phyloP scores from a whole-genome alignment of 202 grass and related monocot genomes.

The Dendrocalamus latiflorus region DNA sequence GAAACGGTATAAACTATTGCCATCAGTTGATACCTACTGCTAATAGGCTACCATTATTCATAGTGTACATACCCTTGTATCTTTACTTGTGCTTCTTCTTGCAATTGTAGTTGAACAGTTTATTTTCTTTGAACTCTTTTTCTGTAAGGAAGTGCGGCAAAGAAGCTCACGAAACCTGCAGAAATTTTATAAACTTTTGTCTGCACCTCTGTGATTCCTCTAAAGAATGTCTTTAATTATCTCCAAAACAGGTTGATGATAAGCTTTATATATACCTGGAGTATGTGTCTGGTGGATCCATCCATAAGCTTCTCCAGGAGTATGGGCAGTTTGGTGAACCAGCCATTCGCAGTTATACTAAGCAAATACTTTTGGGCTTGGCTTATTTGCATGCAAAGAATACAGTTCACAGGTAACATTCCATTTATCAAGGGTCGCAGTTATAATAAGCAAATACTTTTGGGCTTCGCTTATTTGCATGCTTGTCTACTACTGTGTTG shows the following conservation, averaged over 20 bases:
- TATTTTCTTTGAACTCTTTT: not conserved
- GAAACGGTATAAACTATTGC: slow-evolving; percentile 68
- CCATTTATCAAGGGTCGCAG: slow-evolving; percentile 30
- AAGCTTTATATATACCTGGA: slow-evolving; percentile 97
- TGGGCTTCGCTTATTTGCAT: slow-evolving; percentile 77
- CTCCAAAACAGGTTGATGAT: slow-evolving; percentile 66
- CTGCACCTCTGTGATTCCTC: slow-evolving; percentile 13
- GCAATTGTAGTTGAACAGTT: slow-evolving; percentile 2
- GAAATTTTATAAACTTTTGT: slow-evolving; percentile 5
- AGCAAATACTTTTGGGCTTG: slow-evolving; percentile 93
- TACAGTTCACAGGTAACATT: slow-evolving; percentile 85
- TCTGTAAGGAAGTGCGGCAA: not conserved
- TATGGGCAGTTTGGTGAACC: slow-evolving; percentile 92
- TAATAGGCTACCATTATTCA: not conserved
- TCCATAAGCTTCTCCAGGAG: slow-evolving; percentile 97
- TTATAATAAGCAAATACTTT: slow-evolving; percentile 77
- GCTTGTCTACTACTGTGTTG: not conserved
- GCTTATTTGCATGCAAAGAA: slow-evolving; percentile 95
- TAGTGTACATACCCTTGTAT: not conserved
- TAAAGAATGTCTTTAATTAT: slow-evolving; percentile 8
- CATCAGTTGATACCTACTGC: slow-evolving; percentile 12
- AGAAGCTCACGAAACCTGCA: not conserved
- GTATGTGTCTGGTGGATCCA: slow-evolving; percentile 97
- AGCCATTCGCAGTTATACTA: slow-evolving; percentile 92
- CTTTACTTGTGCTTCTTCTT: not conserved